Conservation (phyloP, 192 early-diverging fungal genomes). For the Geranomyces variabilis region DNA sequence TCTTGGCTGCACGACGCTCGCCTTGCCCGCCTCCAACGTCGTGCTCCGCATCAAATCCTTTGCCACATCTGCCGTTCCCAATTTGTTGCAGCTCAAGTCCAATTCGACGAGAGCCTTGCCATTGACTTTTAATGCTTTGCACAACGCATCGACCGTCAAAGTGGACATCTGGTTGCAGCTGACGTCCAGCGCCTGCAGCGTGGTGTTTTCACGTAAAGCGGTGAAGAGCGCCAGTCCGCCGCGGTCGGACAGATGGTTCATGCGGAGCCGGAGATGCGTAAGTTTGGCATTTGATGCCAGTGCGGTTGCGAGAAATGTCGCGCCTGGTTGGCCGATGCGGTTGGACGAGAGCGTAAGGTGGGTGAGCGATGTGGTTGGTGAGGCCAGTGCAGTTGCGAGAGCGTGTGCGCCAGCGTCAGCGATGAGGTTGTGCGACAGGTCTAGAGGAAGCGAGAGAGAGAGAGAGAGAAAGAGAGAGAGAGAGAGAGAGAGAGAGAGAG, state of each 20-base stretch:
- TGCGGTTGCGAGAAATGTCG: conserved; percentile 38
- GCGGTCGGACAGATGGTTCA: conserved; percentile 45
- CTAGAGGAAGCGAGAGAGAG: conserved; percentile 23
- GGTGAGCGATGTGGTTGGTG: conserved; percentile 31
- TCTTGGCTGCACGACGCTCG: background rate
- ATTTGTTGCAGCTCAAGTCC: conserved; percentile 56
- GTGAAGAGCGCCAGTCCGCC: conserved; percentile 42
- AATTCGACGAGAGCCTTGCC: conserved; percentile 28
- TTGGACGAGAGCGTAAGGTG: conserved; percentile 50
- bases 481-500: too few relatives aligned
- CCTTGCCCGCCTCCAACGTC: conserved; percentile 12
- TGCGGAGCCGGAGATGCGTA: conserved; percentile 37
- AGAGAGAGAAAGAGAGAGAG: too few relatives aligned
- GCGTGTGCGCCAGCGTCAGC: conserved; percentile 48
- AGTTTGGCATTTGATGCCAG: conserved; percentile 39
- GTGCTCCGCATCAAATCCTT: background rate
- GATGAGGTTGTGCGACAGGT: conserved; percentile 58
- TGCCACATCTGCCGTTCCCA: conserved; percentile 28
- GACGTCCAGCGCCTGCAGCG: conserved; percentile 38
- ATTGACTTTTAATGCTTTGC: conserved; percentile 40
- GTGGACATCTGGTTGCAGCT: conserved; percentile 43
- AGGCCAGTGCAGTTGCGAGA: conserved; percentile 46
- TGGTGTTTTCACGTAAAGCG: conserved; percentile 34
- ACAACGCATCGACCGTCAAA: conserved; percentile 34
- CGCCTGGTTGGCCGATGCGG: conserved; percentile 42